Base-by-base conservation (phyloP, 176 grass and related monocot genomes). In the Tillandsia fasciculata region DNA sequence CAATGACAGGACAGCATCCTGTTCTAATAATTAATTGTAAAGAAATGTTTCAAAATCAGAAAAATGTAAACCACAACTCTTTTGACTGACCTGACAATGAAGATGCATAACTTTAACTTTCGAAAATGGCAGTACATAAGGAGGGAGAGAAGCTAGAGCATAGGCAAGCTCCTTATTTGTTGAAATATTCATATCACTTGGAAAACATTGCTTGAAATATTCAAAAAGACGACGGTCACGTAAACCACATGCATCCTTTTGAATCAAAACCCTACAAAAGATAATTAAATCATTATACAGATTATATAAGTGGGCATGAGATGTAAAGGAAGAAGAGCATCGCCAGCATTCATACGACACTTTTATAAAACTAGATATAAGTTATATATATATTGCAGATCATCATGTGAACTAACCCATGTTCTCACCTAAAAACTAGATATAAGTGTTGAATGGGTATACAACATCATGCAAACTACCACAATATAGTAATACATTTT, bases 141-240 rank as follows among this genome's bases (percentile, higher is more conserved):
- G 94, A 69, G 94, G 79, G 66, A 99, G 57, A 72, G 94, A 85
- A 78, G 94, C 82, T 70, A 99, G 74, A 12, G 84, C 86, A 87
- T 85, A 76, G 33, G 89, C 94, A 90, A 99, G 86, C 47, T 93
- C 84, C 74, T 99, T 99, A 70, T 87, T 87, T 76, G 94, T 90
- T 72, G 82, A 27, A 48, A 99, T 29, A 12, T 79, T 80, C 68
- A 90, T 76, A 67, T 86, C 66, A 26, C 69, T 83, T 63, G 79
- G 74, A 81, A 99, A 93, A 80, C 94, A 99, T 81, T 90, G 86
- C 65, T 78, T 99, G 64, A 90, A 93, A 70, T 90, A 99, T 59
- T 90, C 86, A 12, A 82, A 59, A 77, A 93, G 74, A 20, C 74
- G 86, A 10, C 61, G 77, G 15, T 91, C 87, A 75, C 87, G 82